Conservation (phyloP, 2,329 filamentous ascomycete species). For the Emmonsiellopsis sp. region DNA sequence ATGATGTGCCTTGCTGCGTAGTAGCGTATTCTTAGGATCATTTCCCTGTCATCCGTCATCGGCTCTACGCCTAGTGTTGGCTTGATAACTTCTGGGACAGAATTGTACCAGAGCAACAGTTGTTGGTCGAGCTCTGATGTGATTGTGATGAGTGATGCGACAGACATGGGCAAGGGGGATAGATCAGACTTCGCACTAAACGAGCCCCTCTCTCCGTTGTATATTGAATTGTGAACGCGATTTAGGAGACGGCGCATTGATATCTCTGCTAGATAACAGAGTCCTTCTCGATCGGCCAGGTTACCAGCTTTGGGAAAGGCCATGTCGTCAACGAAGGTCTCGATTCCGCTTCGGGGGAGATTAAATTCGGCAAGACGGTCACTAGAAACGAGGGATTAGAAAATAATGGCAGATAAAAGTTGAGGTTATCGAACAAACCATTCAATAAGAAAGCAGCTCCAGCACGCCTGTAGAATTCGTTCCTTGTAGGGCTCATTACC, state of each 20-base stretch:
- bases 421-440: slow-evolving; percentile 8
- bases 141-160: slow-evolving; percentile 5
- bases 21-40: slow-evolving; percentile 23
- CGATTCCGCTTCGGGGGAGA: slow-evolving; percentile 23
- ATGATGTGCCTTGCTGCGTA: slow-evolving; percentile 27
- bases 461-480: slow-evolving; percentile 18
- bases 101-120: slow-evolving; percentile 22
- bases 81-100: slow-evolving; percentile 22
- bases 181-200: slow-evolving; percentile 7
- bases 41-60: slow-evolving; percentile 15
- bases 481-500: slow-evolving; percentile 11
- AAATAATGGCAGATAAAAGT: background rate
- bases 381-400: background rate
- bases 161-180: slow-evolving; percentile 17
- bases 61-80: slow-evolving; percentile 16
- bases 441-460: slow-evolving; percentile 25
- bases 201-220: slow-evolving; percentile 17
- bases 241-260: slow-evolving; percentile 24
- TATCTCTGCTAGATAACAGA: slow-evolving; percentile 24
- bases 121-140: slow-evolving; percentile 20
- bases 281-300: slow-evolving; percentile 16
- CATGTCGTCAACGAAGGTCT: slow-evolving; percentile 22
- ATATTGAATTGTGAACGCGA: slow-evolving; percentile 25
- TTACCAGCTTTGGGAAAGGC: slow-evolving; percentile 16
- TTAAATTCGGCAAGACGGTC: slow-evolving; percentile 25